Percentiles rank a stretch among this genome's conserved stretches.
Evolutionary conservation across 257 asterid genomes (phyloP).

Genomic region (Jacaranda copaia): DNA sequence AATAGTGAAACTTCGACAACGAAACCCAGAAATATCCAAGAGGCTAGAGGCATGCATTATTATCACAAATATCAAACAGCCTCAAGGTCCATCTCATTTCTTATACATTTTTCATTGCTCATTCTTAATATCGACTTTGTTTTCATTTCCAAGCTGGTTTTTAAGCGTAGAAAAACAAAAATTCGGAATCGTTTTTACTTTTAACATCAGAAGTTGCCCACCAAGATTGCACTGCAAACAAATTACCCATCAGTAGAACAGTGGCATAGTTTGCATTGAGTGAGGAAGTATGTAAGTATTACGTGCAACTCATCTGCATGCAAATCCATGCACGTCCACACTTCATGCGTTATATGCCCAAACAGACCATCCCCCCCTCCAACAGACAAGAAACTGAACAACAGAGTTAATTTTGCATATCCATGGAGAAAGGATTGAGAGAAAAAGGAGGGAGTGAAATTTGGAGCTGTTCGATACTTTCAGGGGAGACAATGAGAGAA

Average conservation of each 20-base stretch:
- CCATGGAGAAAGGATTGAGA: background rate
- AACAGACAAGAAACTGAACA: background rate
- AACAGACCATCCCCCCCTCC: background rate
- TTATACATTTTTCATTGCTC: too few relatives aligned
- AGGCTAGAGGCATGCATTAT: too few relatives aligned
- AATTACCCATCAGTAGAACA: conserved; percentile 1
- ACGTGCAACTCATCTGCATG: conserved; percentile 28
- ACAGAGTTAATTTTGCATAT: background rate
- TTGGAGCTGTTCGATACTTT: background rate
- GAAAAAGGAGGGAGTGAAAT: background rate
- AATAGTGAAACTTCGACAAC: too few relatives aligned
- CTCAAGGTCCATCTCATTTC: too few relatives aligned
- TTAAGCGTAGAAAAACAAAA: background rate
- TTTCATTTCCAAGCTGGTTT: too few relatives aligned
- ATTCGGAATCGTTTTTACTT: background rate
- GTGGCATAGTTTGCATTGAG: conserved; percentile 11
- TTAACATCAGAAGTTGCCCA: background rate
- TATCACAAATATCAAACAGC: too few relatives aligned
- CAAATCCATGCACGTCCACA: conserved; percentile 33
- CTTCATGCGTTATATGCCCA: background rate
- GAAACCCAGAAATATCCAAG: too few relatives aligned
- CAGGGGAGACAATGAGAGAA: conserved; percentile 1
- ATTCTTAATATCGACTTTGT: too few relatives aligned
- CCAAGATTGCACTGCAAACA: conserved; percentile 23
- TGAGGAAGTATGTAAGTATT: background rate